phyloP scores from a whole-genome alignment of 1,139 yeast species.

The Candida glucosophila region DNA sequence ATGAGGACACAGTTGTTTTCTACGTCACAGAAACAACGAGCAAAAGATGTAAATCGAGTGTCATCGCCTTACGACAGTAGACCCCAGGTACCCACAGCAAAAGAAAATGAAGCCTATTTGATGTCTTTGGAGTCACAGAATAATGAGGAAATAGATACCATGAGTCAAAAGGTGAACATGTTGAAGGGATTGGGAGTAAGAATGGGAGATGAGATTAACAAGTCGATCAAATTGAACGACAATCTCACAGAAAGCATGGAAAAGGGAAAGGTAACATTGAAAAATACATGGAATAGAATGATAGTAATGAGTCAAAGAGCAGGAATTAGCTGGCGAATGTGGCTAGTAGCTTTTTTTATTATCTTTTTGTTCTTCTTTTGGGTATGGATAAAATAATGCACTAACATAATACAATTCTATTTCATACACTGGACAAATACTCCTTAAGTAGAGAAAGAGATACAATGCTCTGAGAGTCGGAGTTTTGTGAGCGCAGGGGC shows the following conservation, averaged over 20 bases:
- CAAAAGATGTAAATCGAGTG: conserved; percentile 29
- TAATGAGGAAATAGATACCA: conserved; percentile 63
- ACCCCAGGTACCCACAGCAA: conserved; percentile 20
- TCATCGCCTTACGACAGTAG: conserved; percentile 44
- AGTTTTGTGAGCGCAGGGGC: too few relatives aligned
- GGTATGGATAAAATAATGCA: conserved; percentile 57
- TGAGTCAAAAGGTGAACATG: conserved; percentile 63
- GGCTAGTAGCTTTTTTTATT: conserved; percentile 61
- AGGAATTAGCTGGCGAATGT: conserved; percentile 71
- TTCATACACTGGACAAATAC: too few relatives aligned
- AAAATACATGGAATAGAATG: conserved; percentile 67
- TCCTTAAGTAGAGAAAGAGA: too few relatives aligned
- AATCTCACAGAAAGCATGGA: conserved; percentile 43
- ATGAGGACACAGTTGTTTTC: conserved; percentile 38
- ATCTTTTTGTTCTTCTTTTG: conserved; percentile 65
- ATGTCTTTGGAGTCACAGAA: conserved; percentile 78
- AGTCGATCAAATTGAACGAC: conserved; percentile 55
- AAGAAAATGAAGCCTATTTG: conserved; percentile 48
- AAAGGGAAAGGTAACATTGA: conserved; percentile 39
- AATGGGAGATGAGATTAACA: conserved; percentile 83
- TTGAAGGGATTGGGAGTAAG: conserved; percentile 62
- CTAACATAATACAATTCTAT: too few relatives aligned
- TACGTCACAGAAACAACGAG: conserved; percentile 14
- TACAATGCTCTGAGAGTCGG: too few relatives aligned
- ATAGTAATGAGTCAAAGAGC: conserved; percentile 74